Evolutionary conservation across 2,329 filamentous ascomycete species (phyloP), one percentile per base, ranked within the genome.

Genomic region (Trichophaea hybrida): DNA sequence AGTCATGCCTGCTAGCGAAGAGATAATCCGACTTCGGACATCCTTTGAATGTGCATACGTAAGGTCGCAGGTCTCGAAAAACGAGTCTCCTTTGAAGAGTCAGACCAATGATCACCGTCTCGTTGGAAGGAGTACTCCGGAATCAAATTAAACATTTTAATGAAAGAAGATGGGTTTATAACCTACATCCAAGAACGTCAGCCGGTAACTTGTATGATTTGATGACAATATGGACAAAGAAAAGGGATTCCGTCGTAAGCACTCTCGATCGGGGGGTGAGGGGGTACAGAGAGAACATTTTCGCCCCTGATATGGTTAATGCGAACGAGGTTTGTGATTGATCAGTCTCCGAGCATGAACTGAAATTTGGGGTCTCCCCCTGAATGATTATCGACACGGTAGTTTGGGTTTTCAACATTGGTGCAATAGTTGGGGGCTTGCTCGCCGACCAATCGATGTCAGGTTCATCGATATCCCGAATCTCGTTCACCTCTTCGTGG

Each of bases 171-270:
- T 24, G 3, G 24, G 3, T 24, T 17, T 24, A 10, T 13, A 12
- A 50, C 50, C 1, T 32, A 54, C 50, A 8, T 54, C 50, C 50
- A 54, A 33, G 17, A 33, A 13, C 12, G 13, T 17, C 13, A 2
- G 17, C 50, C 31, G 10, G 10, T 7, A 54, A 54, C 17, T 17
- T 54, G 24, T 13, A 33, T 35, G 7, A 54, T 33, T 17, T 59
- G 62, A 55, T 64, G 70, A 56, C 70, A 71, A 15, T 70, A 59
- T 35, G 70, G 69, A 43, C 69, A 72, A 56, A 70, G 66, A 53
- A 69, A 72, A 15, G 65, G 64, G 1, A 69, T 59, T 6, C 66
- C 61, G 8, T 66, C 56, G 12, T 57, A 53, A 6, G 64, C 63
- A 17, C 66, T 50, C 34, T 32, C 33, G 58, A 33, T 64, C 63